Evolutionary conservation across 2,329 filamentous ascomycete genomes (phyloP), one percentile per base, ranked within the genome.

Genomic region (Sclerotinia spermophila): DNA sequence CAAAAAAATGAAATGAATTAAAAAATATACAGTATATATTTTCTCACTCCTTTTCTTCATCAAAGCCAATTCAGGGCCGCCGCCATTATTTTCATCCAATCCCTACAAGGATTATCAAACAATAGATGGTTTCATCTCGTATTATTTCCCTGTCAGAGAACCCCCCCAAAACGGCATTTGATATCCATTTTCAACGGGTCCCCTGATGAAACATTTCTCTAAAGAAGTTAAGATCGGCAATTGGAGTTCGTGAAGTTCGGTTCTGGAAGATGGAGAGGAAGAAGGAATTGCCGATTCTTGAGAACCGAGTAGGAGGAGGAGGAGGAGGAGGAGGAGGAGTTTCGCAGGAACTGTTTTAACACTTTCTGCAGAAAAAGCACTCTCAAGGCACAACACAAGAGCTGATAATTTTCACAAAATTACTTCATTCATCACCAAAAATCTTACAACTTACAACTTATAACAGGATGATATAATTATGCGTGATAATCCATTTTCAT

Each of bases 61-160:
- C 44, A 48, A 48, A 24, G 11, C 8, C 44, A 10, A 58, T 38
- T 15, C 55, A 38, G 13, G 21, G 33, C 19, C 10, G 11, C 53
- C 51, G 17, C 15, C 51, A 56, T 21, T n/a, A n/a, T n/a, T n/a
- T n/a, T 27, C 15, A 27, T 11, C 38, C 38, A 2, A 61, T 33
- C 59, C 59, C n/a, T 44, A 33, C 55, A 15, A 44, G 40, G 59
- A 61, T 61, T 27, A 15, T 7, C 59, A 42, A 30, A 42, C 60
- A 30, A 45, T 35, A 30, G 30, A 3, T 27, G 17, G 60, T 64
- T 64, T 64, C 60, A 64, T 64, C 60, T 64, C 60, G 60, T 64
- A 64, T 59, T 27, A 45, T 24, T 44, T 33, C 42, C 42, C 60
- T n/a, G 42, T 64, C 1, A 6, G 60, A 48, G 60, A 64, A 45